Evolutionary conservation across 1,284 basidiomycete genomes (phyloP), one percentile per base, ranked within the genome.

Genomic region (Malassezia pachydermatis): DNA sequence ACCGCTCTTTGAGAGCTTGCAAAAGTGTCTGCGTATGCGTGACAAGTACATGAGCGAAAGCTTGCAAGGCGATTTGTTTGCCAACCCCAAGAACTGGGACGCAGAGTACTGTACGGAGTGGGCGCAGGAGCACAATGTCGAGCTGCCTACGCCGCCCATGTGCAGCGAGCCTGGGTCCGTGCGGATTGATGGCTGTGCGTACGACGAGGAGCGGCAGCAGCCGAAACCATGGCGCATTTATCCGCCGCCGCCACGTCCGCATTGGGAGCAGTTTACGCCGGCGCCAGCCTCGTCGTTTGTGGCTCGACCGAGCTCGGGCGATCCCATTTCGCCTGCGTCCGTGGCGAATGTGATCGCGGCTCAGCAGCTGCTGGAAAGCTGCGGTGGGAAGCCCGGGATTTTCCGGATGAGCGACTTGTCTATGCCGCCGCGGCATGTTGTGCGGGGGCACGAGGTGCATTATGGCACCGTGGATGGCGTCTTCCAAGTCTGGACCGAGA

Each of bases 21-120:
- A 67, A 39, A 54, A 52, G 19, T 71, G 69, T 44, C 53, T 70
- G 20, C 41, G 55, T 37, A 62, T 71, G 17, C 52, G 69, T n/a
- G 64, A 70, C 45, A 65, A 67, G 54, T 71, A 70, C 57, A 71
- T 71, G 64, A 45, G 44, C 20, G 57, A 51, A 43, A 62, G 58
- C 34, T 55, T 63, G n/a, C 69, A 71, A 46, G 57, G 52, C n/a
- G 36, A 51, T 27, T 55, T 62, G 40, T 61, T 67, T 34, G 69
- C 69, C 49, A 70, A 71, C 40, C 69, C 69, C 1, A 71, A 70
- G 54, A 70, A 71, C 30, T 71, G 69, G 69, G 69, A 71, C 39
- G 69, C 68, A 9, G 67, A 71, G 38, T 57, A 63, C 41, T 69
- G 65, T 33, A 59, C 57, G 51, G 57, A 37, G 34, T 56, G 17